Evolutionary conservation across 1,139 yeast species (phyloP).

Genomic region (Taiozyma sp.): DNA sequence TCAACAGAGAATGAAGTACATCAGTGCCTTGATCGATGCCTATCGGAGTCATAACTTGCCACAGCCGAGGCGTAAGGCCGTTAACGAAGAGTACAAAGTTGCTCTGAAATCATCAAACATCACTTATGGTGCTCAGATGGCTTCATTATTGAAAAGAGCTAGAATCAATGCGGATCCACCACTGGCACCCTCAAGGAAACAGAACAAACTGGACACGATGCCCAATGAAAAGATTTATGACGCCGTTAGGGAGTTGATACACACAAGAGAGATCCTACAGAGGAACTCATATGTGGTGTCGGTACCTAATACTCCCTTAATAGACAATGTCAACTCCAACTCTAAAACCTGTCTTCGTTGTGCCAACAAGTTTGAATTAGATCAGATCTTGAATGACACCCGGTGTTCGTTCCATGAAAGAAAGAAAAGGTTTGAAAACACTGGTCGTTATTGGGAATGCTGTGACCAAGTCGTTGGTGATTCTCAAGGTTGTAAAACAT

Average conservation of each 20-base stretch:
- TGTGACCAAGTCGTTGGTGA: slow-evolving; percentile 59
- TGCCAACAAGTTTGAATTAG: slow-evolving; percentile 37
- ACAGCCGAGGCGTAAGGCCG: slow-evolving; percentile 36
- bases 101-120: slow-evolving; percentile 40
- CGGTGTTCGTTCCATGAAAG: slow-evolving; percentile 36
- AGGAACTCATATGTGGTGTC: slow-evolving; percentile 43
- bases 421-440: slow-evolving; percentile 28
- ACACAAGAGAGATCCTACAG: slow-evolving; percentile 34
- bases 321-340: slow-evolving; percentile 12
- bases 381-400: slow-evolving; percentile 28
- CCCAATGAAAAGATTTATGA: slow-evolving; percentile 26
- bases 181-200: slow-evolving; percentile 18
- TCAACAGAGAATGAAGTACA: slow-evolving; percentile 42
- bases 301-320: slow-evolving; percentile 28
- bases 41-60: slow-evolving; percentile 30
- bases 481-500: slow-evolving; percentile 52
- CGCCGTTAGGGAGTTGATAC: slow-evolving; percentile 34
- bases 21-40: slow-evolving; percentile 38
- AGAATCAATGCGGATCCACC: slow-evolving; percentile 30
- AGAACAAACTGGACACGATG: slow-evolving; percentile 26
- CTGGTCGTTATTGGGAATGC: slow-evolving; percentile 50
- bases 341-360: slow-evolving; percentile 47
- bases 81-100: slow-evolving; percentile 41
- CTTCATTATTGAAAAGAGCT: slow-evolving; percentile 34
- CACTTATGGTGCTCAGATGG: slow-evolving; percentile 31